Percentiles rank a stretch among this genome's conserved stretches.
These are phyloP conservation scores for Halophytophthora batemanensis DNA, from an alignment of 352 stramenopile species.

Conservation along the genomic window DNA sequence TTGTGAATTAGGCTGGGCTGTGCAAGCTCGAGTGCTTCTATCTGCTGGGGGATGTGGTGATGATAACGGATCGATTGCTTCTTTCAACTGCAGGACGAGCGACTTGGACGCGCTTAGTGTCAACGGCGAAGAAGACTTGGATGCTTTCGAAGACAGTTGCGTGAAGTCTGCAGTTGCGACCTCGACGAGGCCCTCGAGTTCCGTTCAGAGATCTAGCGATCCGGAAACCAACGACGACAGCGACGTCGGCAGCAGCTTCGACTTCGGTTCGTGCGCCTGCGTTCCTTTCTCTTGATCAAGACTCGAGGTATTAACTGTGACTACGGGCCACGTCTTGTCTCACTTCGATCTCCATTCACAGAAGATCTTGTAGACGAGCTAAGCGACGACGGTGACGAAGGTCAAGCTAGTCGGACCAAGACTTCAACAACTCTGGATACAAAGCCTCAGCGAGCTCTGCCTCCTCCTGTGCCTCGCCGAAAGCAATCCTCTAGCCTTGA, in stretches of 20 bases:
- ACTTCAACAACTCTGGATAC: background rate
- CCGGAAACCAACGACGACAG: conserved; percentile 4
- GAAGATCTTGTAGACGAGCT: conserved; percentile 37
- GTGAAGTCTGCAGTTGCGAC: too few species aligned
- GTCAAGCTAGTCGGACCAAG: conserved; percentile 1
- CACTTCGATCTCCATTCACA: background rate
- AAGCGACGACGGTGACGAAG: conserved; percentile 9
- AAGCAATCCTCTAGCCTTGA: background rate
- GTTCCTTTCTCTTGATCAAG: background rate
- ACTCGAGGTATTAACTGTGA: background rate
- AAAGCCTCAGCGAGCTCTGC: background rate
- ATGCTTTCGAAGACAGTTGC: conserved; percentile 1
- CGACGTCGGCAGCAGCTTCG: conserved; percentile 33
- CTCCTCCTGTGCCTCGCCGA: background rate
- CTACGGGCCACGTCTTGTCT: background rate
- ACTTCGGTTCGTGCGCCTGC: conserved; percentile 39
- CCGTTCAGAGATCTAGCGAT: background rate
- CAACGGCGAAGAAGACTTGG: conserved; percentile 1
- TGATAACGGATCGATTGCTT: conserved; percentile 4
- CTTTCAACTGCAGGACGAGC: conserved; percentile 26
- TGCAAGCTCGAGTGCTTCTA: background rate
- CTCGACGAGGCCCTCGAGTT: too few species aligned
- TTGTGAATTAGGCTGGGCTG: conserved; percentile 13
- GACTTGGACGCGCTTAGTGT: conserved; percentile 12
- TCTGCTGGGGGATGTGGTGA: conserved; percentile 6